Base-by-base conservation (phyloP, 2,329 filamentous ascomycete genomes). In the Aspergillus sp. region DNA sequence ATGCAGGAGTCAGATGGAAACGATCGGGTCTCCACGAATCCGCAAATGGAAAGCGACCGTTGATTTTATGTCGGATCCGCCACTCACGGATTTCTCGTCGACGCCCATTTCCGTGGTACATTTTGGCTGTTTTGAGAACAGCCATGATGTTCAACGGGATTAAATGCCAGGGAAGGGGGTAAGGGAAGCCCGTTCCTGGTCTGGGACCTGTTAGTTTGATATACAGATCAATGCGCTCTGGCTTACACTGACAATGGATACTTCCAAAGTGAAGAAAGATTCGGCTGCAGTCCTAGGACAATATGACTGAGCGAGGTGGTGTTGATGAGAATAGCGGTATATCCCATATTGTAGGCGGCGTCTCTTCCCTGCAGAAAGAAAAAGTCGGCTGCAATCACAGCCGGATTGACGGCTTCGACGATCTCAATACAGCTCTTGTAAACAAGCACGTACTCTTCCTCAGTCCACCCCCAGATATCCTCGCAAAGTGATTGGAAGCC, bases 261-360 rank as follows among this genome's bases (percentile, higher is more conserved):
- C 45, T 70, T 69, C 68, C 68, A 71, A 0, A 67, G 54, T 14
- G 60, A 59, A 4, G 56, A 64, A 5, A 57, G 59, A 20, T 61
- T 60, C 2, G 76, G 73, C 54, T 81, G 78, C 29, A 68, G 54
- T 36, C 14, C 72, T 54, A 57, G 58, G 43, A 34, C 76, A 58
- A 59, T 75, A 72, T 52, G 78, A 68, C 59, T 77, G 64, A 67
- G 75, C 58, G 40, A 76, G 34, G 78, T 80, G 1, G 78, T 78
- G 45, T 73, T 75, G 5, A 81, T 62, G 1, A 77, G 60, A 0
- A 73, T 64, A 7, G 68, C 70, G 5, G 68, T 68, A 31, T 69
- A 57, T 0, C 63, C 63, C 2, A 69, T 49, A 3, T 69, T 67
- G 21, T 69, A 71, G 47, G 71, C 76, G 1, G 75, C 76, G 31